Evolutionary conservation across 2,329 filamentous ascomycete genomes (phyloP).

Genomic region (Curvularia spicifera): DNA sequence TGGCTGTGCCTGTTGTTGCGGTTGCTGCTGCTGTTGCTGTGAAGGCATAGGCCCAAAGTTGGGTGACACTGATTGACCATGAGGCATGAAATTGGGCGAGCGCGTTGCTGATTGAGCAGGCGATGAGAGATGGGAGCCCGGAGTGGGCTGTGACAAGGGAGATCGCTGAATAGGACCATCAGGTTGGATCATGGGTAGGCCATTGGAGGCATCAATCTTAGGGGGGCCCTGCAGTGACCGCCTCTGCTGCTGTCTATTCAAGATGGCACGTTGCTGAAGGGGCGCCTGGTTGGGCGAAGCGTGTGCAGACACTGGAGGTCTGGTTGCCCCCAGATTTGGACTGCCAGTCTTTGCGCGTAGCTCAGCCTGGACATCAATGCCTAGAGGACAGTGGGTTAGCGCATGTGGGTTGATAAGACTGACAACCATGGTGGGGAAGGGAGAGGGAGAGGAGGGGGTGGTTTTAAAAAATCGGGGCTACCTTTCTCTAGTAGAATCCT

Average conservation of each 20-base stretch:
- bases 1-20: slow-evolving; percentile 44
- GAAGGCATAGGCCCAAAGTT: slow-evolving; percentile 61
- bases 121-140: slow-evolving; percentile 78
- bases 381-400: slow-evolving; percentile 55
- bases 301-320: slow-evolving; percentile 62
- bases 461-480: slow-evolving; percentile 47
- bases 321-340: slow-evolving; percentile 74
- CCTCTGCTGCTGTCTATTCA: slow-evolving; percentile 78
- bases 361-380: slow-evolving; percentile 96
- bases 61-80: slow-evolving; percentile 66
- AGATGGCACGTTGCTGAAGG: slow-evolving; percentile 78
- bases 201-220: slow-evolving; percentile 65
- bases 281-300: slow-evolving; percentile 62
- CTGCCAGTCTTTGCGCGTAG: slow-evolving; percentile 90
- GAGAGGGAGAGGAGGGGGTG: not conserved
- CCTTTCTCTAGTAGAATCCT: slow-evolving; percentile 96
- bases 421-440: not conserved
- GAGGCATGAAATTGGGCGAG: slow-evolving; percentile 66
- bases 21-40: slow-evolving; percentile 53
- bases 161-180: slow-evolving; percentile 60
- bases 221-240: slow-evolving; percentile 77
- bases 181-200: slow-evolving; percentile 50
- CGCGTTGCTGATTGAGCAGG: slow-evolving; percentile 63
- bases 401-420: slow-evolving; percentile 3
- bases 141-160: slow-evolving; percentile 79